Percentiles rank a stretch among this genome's conserved stretches.
Evolutionary conservation across 208 protist genomes (phyloP).

Genomic region (Trypanosoma congolense): DNA sequence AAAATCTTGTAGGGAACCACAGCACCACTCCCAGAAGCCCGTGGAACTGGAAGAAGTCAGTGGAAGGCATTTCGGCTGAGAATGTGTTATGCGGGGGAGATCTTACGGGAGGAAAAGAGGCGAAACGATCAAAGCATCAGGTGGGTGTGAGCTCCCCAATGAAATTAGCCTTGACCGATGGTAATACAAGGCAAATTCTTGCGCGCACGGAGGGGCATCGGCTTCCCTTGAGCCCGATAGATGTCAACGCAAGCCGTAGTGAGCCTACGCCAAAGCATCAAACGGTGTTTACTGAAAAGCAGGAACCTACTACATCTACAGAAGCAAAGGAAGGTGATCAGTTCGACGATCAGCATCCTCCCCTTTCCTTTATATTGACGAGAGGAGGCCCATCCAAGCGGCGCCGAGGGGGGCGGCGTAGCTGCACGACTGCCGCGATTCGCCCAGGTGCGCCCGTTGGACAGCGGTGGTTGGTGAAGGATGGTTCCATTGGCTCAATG

Average conservation of each 20-base stretch:
- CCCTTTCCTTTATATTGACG: background rate
- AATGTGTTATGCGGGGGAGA: background rate
- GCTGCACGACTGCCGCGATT: background rate
- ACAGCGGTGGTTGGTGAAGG: slow-evolving; percentile 1
- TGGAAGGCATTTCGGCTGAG: no score
- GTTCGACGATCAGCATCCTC: background rate
- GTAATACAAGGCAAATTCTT: background rate
- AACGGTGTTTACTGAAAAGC: background rate
- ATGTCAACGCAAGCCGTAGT: background rate
- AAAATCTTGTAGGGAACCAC: no score
- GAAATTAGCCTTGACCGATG: background rate
- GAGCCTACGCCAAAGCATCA: background rate
- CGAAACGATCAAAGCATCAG: no score
- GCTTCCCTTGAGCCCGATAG: background rate
- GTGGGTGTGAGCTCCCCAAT: no score
- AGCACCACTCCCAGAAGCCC: no score
- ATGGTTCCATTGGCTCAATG: background rate
- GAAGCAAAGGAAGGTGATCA: background rate
- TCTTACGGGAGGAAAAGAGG: no score
- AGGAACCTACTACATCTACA: background rate
- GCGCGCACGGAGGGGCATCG: background rate
- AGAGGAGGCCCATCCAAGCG: background rate
- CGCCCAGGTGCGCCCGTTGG: background rate
- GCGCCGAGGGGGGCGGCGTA: background rate
- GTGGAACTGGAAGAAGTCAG: no score